Base-by-base conservation (phyloP, 2,329 filamentous ascomycete species). In the Colletotrichum zoysiae region DNA sequence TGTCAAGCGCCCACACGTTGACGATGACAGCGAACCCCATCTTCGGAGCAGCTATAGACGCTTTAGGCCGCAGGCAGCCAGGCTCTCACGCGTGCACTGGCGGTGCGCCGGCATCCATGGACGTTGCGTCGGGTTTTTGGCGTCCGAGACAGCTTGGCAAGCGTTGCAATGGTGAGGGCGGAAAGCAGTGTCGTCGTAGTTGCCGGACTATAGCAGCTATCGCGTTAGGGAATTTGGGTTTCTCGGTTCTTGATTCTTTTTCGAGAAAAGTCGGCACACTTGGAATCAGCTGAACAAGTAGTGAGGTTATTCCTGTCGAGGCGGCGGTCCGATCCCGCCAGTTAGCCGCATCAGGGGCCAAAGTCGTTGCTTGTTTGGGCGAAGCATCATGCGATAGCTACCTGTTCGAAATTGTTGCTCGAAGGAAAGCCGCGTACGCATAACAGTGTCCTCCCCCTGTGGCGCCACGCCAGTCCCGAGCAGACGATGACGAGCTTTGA, bases 391-490 rank as follows among this genome's bases (percentile, higher is more conserved):
- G 65, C 57, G 57, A 68, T 53, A 14, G 35, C 42, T 53, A 40
- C 66, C 57, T 16, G 57, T 20, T 26, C 65, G 51, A 58, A 55
- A 58, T 63, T 64, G 50, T 35, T 30, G 68, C 58, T 58, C 18
- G 35, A n/a, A 33, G 51, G 44, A 26, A 40, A 23, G 65, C 65
- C 51, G 51, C 58, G 51, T 68, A 48, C 42, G 57, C 59, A 63
- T 38, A 3, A 48, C 58, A 51, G 35, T 9, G 20, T 46, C 33
- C 62, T 38, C 40, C 64, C 50, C 64, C 50, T 67, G 67, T 68
- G 65, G 65, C 69, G 58, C 61, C 33, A 58, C 69, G 69, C 65
- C 58, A 55, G 58, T 71, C 35, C 42, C 46, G 51, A 48, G 53
- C 48, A n/a, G 23, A 63, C 8, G 38, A 66, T 9, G 65, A 57